These are phyloP conservation scores for Tripterygium wilfordii DNA, from an alignment of 177 flowering plant genomes.

Conservation along the genomic window DNA sequence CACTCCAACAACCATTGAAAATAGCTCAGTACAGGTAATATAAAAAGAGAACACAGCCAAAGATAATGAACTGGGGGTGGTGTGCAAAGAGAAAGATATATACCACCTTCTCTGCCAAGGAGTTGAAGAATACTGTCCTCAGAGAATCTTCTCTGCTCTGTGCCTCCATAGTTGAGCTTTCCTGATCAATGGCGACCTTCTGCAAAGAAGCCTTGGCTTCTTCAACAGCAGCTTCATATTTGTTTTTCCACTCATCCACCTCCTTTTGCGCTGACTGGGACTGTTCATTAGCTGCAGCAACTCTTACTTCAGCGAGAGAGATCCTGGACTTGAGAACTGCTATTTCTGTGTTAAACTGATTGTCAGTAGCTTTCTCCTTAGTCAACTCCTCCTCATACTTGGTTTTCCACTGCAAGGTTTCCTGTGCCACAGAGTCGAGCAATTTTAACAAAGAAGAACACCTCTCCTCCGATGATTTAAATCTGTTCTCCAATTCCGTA, in stretches of 20 bases:
- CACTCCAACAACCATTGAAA: not conserved
- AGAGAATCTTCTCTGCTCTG: slow-evolving; percentile 70
- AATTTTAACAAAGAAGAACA: slow-evolving; percentile 40
- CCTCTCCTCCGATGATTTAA: slow-evolving; percentile 67
- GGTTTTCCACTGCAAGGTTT: slow-evolving; percentile 74
- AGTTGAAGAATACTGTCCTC: slow-evolving; percentile 48
- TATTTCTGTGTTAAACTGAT: slow-evolving; percentile 53
- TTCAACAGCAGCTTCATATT: slow-evolving; percentile 64
- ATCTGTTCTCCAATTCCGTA: slow-evolving; percentile 54
- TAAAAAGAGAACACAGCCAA: too few species aligned
- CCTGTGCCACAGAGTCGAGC: slow-evolving; percentile 48
- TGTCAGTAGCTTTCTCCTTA: slow-evolving; percentile 55
- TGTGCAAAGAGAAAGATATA: slow-evolving; percentile 7
- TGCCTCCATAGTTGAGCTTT: slow-evolving; percentile 50
- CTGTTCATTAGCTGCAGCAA: slow-evolving; percentile 64
- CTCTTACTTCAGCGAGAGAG: slow-evolving; percentile 78
- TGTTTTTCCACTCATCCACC: slow-evolving; percentile 83
- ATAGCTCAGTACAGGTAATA: not conserved
- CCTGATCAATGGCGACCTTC: slow-evolving; percentile 74
- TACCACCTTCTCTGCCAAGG: slow-evolving; percentile 65
- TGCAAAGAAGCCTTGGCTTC: slow-evolving; percentile 81
- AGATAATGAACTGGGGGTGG: not conserved
- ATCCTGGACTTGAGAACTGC: slow-evolving; percentile 55
- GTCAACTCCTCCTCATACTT: slow-evolving; percentile 58
- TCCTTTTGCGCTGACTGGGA: slow-evolving; percentile 72